A percentile compares a stretch with the other conserved stretches of the same genome.
These are phyloP conservation scores for Coemansia sp. DNA, from an alignment of 192 early-diverging fungal genomes.

Conservation along the genomic window DNA sequence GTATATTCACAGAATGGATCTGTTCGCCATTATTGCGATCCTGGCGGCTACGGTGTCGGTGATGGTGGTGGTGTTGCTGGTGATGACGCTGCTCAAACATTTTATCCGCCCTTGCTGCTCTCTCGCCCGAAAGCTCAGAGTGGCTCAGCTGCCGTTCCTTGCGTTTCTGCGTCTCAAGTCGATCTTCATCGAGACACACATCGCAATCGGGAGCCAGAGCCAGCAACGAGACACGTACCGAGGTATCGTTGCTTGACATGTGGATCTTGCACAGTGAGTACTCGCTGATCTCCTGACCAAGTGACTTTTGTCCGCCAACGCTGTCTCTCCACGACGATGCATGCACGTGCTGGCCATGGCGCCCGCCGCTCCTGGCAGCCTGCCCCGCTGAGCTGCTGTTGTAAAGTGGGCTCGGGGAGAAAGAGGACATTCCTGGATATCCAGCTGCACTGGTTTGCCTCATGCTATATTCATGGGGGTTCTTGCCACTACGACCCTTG, in stretches of 20 bases:
- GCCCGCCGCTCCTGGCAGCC: not conserved
- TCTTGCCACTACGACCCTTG: not conserved
- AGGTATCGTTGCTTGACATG: slow-evolving; percentile 33
- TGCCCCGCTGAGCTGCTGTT: not conserved
- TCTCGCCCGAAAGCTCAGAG: slow-evolving; percentile 8
- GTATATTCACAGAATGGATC: not conserved
- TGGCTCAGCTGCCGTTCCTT: slow-evolving; percentile 38
- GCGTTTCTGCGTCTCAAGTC: slow-evolving; percentile 24
- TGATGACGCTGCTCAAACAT: slow-evolving; percentile 5
- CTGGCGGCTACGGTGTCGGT: slow-evolving; percentile 13
- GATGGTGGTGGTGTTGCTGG: slow-evolving; percentile 7
- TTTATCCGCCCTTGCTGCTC: slow-evolving; percentile 4
- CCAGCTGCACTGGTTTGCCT: not conserved
- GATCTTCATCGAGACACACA: slow-evolving; percentile 23
- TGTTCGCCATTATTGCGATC: not conserved
- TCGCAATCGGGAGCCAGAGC: slow-evolving; percentile 50
- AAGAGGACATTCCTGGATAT: not conserved
- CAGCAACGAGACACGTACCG: slow-evolving; percentile 48
- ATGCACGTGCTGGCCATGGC: not conserved
- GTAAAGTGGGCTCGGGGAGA: slow-evolving; percentile 1
- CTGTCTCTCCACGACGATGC: slow-evolving; percentile 1
- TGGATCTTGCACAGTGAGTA: slow-evolving; percentile 43
- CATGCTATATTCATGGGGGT: not conserved
- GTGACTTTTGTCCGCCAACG: slow-evolving; percentile 11
- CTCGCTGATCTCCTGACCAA: slow-evolving; percentile 35